Percentiles rank a stretch among this genome's conserved stretches.
phyloP scores from a whole-genome alignment of 2,329 filamentous ascomycete genomes.

The Coleophoma crateriformis region DNA sequence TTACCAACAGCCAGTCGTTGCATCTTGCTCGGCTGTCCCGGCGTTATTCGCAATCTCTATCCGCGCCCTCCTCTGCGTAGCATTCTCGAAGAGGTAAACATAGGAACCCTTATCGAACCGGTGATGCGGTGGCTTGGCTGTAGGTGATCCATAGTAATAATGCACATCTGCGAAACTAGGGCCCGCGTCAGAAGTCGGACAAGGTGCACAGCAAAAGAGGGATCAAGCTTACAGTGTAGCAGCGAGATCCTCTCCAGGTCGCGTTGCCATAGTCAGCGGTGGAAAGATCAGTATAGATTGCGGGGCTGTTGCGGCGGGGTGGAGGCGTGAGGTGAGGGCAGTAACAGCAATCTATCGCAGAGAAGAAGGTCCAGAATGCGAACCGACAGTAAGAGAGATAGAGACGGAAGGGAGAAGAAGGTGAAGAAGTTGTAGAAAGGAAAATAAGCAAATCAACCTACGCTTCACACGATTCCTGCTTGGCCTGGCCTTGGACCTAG shows the following conservation, averaged over 20 bases:
- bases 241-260: constrained; percentile 44
- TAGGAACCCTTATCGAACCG: constrained; percentile 77
- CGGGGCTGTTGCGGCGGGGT: not conserved
- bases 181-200: constrained; percentile 5
- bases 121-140: constrained; percentile 65
- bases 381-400: not conserved
- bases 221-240: constrained; percentile 40
- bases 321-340: not conserved
- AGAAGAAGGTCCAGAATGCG: not conserved
- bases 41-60: constrained; percentile 73
- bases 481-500: not conserved
- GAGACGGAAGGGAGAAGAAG: not conserved
- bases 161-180: constrained; percentile 71
- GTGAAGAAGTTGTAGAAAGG: not conserved
- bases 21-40: constrained; percentile 72
- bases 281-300: not conserved
- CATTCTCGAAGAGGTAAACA: constrained; percentile 74
- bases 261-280: constrained; percentile 36
- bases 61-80: constrained; percentile 59
- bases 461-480: not conserved
- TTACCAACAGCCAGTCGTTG: constrained; percentile 67
- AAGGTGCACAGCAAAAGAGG: constrained; percentile 17
- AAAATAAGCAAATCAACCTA: constrained; percentile 1
- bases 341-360: not conserved
- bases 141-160: constrained; percentile 70